Conservation (phyloP, 192 early-diverging fungal genomes). For the Podila minutissima region DNA sequence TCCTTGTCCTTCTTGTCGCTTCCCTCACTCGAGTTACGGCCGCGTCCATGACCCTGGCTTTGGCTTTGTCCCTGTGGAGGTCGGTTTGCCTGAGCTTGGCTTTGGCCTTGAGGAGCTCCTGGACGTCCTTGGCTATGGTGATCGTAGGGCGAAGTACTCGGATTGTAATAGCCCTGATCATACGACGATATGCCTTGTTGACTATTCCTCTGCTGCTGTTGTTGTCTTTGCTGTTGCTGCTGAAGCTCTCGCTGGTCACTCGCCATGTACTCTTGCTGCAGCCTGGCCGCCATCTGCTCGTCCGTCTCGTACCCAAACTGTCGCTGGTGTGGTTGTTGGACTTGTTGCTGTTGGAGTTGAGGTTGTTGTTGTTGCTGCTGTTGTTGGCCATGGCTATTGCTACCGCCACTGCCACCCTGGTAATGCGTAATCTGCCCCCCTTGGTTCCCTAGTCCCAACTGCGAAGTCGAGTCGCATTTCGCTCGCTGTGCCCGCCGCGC, state of each 20-base stretch:
- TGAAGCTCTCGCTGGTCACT: conserved; percentile 3
- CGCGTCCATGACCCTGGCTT: conserved; percentile 5
- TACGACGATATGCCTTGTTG: neutral
- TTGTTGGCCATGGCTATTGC: conserved; percentile 6
- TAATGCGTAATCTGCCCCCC: neutral
- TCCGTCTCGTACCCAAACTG: neutral
- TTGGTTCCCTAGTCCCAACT: neutral
- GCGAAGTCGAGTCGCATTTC: conserved; percentile 20
- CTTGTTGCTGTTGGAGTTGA: neutral
- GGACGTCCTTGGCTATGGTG: neutral
- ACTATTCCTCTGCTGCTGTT: conserved; percentile 7
- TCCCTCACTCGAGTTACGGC: conserved; percentile 25
- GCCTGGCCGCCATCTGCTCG: neutral
- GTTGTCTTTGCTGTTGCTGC: conserved; percentile 6
- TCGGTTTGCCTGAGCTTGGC: neutral
- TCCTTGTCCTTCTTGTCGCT: conserved; percentile 28
- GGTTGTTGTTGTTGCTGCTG: conserved; percentile 15
- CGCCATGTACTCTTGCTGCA: neutral
- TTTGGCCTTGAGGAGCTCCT: neutral
- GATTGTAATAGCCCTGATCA: too few species aligned
- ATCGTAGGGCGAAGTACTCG: neutral
- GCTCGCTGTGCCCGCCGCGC: conserved; percentile 21
- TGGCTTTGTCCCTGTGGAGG: neutral
- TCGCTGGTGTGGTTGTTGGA: neutral
- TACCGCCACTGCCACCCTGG: neutral